A percentile compares a stretch with the other conserved stretches of the same genome.
These are phyloP conservation scores for Chenopodium quinoa DNA, from an alignment of 148 eudicot genomes.

Conservation along the genomic window DNA sequence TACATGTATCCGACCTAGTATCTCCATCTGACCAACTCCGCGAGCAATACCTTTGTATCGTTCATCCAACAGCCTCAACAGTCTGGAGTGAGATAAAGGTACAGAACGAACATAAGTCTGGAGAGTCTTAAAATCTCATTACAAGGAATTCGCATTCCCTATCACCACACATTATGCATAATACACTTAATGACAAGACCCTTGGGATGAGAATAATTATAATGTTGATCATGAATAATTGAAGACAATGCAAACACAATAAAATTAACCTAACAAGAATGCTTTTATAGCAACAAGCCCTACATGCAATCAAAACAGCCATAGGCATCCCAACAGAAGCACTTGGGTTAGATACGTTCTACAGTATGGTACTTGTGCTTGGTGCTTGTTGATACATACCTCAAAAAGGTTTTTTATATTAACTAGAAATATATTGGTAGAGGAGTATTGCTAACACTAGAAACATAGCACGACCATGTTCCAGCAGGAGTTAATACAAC, in stretches of 20 bases:
- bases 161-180: slow-evolving; percentile 8
- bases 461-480: background rate
- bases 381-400: background rate
- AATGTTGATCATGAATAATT: background rate
- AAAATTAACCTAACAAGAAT: background rate
- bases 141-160: background rate
- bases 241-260: background rate
- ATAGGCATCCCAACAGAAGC: background rate
- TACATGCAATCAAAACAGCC: background rate
- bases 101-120: slow-evolving; percentile 13
- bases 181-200: background rate
- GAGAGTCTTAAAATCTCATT: background rate
- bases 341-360: background rate
- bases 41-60: slow-evolving; percentile 93
- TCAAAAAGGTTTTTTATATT: background rate
- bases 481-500: background rate
- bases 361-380: background rate
- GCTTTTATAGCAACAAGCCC: background rate
- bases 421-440: slow-evolving; percentile 3
- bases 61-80: slow-evolving; percentile 85
- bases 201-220: background rate
- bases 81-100: slow-evolving; percentile 41
- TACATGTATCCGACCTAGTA: slow-evolving; percentile 93
- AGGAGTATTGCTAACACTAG: background rate
- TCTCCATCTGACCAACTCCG: slow-evolving; percentile 98